Percentiles rank a stretch among this genome's conserved stretches.
Evolutionary conservation across 1,284 basidiomycete genomes (phyloP).

Genomic region (Volvariella surrecta): DNA sequence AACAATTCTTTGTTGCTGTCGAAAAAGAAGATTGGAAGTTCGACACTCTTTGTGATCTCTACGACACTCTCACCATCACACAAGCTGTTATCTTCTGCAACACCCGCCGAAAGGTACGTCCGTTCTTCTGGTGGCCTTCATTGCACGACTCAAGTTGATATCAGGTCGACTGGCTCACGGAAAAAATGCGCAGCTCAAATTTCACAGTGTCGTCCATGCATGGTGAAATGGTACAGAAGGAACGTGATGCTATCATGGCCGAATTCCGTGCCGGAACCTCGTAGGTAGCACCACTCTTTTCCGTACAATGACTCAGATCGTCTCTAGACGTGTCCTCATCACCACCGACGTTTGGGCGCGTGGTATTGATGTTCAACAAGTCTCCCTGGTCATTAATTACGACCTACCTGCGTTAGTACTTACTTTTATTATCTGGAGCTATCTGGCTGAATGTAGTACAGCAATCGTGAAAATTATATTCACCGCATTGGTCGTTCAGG

Average conservation of each 20-base stretch:
- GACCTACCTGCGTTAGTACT: constrained; percentile 79
- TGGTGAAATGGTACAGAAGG: constrained; percentile 98
- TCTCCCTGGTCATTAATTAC: constrained; percentile 97
- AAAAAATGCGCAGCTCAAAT: constrained; percentile 96
- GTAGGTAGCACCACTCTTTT: constrained; percentile 34
- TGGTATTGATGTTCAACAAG: constrained; percentile 98
- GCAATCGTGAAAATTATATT: constrained; percentile 98
- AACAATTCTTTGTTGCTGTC: constrained; percentile 99
- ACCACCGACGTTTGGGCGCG: constrained; percentile 99
- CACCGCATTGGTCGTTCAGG: constrained; percentile 96
- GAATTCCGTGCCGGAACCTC: constrained; percentile 95
- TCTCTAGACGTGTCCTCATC: constrained; percentile 81
- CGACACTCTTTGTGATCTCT: constrained; percentile 96
- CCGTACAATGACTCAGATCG: constrained; percentile 6
- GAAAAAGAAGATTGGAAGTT: constrained; percentile 99
- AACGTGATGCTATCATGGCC: constrained; percentile 97
- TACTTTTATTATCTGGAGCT: constrained; percentile 5
- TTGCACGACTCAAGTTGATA: constrained; percentile 8
- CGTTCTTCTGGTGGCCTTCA: background rate
- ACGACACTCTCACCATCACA: constrained; percentile 98
- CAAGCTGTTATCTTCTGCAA: constrained; percentile 99
- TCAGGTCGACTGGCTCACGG: constrained; percentile 96
- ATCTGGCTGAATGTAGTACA: constrained; percentile 21
- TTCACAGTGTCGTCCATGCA: constrained; percentile 98
- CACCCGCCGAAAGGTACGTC: constrained; percentile 82